phyloP scores from a whole-genome alignment of 2,329 filamentous ascomycete genomes.

The Tolypocladium ovalisporum region DNA sequence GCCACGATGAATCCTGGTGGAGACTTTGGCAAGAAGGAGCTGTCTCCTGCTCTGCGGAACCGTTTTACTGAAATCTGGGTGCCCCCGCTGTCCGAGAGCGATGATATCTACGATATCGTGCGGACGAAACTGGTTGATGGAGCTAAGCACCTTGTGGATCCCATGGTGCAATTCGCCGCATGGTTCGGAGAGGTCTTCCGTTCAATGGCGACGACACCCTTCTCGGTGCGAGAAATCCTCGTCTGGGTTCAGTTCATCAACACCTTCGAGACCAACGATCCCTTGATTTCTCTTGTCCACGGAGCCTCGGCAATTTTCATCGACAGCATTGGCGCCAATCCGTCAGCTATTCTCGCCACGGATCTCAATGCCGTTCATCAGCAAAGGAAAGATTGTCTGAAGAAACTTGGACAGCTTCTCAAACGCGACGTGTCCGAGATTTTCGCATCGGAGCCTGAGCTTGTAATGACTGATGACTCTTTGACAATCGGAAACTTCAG shows the following conservation, averaged over 20 bases:
- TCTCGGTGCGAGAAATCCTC: constrained; percentile 86
- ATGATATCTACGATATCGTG: constrained; percentile 84
- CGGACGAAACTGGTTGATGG: constrained; percentile 55
- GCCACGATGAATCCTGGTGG: constrained; percentile 99
- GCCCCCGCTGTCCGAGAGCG: constrained; percentile 69
- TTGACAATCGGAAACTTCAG: constrained; percentile 67
- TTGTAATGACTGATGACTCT: constrained; percentile 38
- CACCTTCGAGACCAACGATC: constrained; percentile 37
- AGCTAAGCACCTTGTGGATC: constrained; percentile 46
- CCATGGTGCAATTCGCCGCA: constrained; percentile 76
- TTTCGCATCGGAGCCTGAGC: constrained; percentile 52
- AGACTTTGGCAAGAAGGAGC: constrained; percentile 94
- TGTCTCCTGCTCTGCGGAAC: constrained; percentile 89
- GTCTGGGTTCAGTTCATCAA: constrained; percentile 94
- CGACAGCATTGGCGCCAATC: constrained; percentile 90
- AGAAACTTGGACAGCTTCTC: constrained; percentile 59
- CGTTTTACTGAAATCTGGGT: constrained; percentile 99
- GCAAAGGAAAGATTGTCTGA: constrained; percentile 64
- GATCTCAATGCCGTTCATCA: constrained; percentile 57
- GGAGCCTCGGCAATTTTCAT: constrained; percentile 94
- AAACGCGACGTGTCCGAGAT: constrained; percentile 48
- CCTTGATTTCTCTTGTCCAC: constrained; percentile 49
- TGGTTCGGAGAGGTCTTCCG: constrained; percentile 87
- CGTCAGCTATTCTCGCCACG: constrained; percentile 72
- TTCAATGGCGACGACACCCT: constrained; percentile 59